Conservation (phyloP, 2,329 filamentous ascomycete species). For the Endothia cerciana region DNA sequence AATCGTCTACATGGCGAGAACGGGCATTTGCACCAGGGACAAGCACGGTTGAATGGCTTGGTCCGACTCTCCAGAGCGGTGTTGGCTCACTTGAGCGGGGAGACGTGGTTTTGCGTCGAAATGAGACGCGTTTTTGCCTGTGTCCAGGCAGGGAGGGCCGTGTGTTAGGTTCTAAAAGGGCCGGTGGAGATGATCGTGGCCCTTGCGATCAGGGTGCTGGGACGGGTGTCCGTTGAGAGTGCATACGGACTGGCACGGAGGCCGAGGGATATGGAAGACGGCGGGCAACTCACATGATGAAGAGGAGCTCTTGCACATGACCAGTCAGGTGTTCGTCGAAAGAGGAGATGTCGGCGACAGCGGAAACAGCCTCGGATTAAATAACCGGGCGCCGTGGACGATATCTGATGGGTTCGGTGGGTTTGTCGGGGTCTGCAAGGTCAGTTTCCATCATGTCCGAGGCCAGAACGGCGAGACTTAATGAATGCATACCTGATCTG, state of each 20-base stretch:
- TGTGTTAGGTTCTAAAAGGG: background rate
- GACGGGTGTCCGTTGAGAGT: background rate
- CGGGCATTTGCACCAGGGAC: background rate
- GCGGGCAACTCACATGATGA: constrained; percentile 26
- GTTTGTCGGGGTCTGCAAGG: constrained; percentile 10
- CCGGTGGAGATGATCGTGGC: background rate
- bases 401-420: constrained; percentile 9
- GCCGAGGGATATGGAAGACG: constrained; percentile 2
- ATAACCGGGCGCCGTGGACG: background rate
- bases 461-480: constrained; percentile 9
- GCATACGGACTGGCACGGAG: background rate
- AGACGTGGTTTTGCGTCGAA: background rate
- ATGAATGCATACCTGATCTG: constrained; percentile 28
- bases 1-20: background rate
- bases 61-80: background rate
- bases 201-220: background rate
- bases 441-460: constrained; percentile 29
- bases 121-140: constrained; percentile 3
- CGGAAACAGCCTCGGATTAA: constrained; percentile 25
- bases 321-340: constrained; percentile 26
- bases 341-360: constrained; percentile 14
- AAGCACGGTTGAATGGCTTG: background rate
- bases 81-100: background rate
- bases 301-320: constrained; percentile 25
- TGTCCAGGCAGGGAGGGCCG: background rate